Conservation (phyloP, 2,329 filamentous ascomycete genomes). For the Trichoderma gracile region DNA sequence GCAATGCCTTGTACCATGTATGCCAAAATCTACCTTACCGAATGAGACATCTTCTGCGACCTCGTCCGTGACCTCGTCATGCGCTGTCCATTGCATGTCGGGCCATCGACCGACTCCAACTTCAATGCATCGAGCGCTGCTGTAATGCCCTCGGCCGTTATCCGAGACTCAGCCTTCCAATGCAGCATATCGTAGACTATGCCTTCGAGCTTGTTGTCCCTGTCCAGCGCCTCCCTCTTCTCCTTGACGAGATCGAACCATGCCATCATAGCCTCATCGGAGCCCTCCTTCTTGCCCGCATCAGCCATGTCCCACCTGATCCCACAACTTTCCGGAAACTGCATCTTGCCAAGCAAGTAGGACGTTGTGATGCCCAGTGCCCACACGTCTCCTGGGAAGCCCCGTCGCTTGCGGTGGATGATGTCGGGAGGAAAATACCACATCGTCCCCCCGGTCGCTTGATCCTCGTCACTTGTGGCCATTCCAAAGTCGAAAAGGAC, state of each 20-base stretch:
- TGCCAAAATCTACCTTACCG: not conserved
- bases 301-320: not conserved
- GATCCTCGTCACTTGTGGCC: not conserved
- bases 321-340: not conserved
- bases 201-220: not conserved
- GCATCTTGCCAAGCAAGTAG: slow-evolving; percentile 15
- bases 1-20: not conserved
- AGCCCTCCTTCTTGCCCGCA: not conserved
- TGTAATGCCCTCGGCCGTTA: not conserved
- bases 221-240: too few species aligned
- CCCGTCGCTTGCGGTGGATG: not conserved
- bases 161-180: not conserved
- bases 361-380: slow-evolving; percentile 7
- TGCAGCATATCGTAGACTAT: not conserved
- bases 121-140: not conserved
- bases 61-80: not conserved
- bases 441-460: not conserved
- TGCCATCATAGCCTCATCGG: too few species aligned
- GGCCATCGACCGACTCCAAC: not conserved
- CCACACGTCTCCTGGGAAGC: slow-evolving; percentile 9
- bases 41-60: not conserved
- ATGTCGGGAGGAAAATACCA: slow-evolving; percentile 18
- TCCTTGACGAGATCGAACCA: too few species aligned
- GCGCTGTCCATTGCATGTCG: not conserved
- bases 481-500: slow-evolving; percentile 21